These are phyloP conservation scores for Daldinia caldariorum DNA, from an alignment of 495 filamentous ascomycete species.

Conservation along the genomic window DNA sequence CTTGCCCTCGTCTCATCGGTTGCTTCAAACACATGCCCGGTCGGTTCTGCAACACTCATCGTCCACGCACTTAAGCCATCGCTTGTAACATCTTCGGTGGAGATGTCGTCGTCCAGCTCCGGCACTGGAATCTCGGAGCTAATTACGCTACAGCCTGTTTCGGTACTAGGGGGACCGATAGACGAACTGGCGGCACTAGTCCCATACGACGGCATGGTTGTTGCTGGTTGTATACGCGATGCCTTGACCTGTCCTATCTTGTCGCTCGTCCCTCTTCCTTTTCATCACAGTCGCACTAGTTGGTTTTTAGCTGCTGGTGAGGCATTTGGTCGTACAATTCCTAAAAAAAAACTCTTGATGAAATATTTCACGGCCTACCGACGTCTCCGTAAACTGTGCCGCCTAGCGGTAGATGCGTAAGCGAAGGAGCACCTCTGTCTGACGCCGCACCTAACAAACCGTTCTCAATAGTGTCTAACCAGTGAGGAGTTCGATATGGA, in stretches of 20 bases:
- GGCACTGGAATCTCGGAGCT: slow-evolving; percentile 44
- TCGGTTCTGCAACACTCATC: slow-evolving; percentile 33
- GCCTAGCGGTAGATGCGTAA: slow-evolving; percentile 23
- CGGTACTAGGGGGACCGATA: slow-evolving; percentile 35
- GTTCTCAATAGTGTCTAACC: slow-evolving; percentile 10
- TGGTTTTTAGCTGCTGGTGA: slow-evolving; percentile 6
- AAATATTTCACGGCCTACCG: slow-evolving; percentile 21
- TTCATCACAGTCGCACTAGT: slow-evolving; percentile 31
- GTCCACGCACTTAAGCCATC: slow-evolving; percentile 46
- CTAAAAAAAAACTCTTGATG: slow-evolving; percentile 1
- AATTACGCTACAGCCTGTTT: slow-evolving; percentile 24
- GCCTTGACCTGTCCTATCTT: slow-evolving; percentile 21
- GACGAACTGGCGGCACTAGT: slow-evolving; percentile 41
- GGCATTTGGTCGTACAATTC: slow-evolving; percentile 16
- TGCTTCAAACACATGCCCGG: slow-evolving; percentile 32
- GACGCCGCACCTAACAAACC: not conserved
- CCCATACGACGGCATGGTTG: slow-evolving; percentile 44
- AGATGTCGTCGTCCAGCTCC: slow-evolving; percentile 45
- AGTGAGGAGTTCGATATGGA: not conserved
- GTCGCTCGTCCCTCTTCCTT: slow-evolving; percentile 26
- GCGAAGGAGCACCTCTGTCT: slow-evolving; percentile 12
- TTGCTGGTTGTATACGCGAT: slow-evolving; percentile 25
- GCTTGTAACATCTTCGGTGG: slow-evolving; percentile 47
- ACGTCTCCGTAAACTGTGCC: slow-evolving; percentile 19
- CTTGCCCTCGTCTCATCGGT: slow-evolving; percentile 38